Evolutionary conservation across 192 early-diverging fungal species (phyloP).

Genomic region (Geranomyces variabilis): DNA sequence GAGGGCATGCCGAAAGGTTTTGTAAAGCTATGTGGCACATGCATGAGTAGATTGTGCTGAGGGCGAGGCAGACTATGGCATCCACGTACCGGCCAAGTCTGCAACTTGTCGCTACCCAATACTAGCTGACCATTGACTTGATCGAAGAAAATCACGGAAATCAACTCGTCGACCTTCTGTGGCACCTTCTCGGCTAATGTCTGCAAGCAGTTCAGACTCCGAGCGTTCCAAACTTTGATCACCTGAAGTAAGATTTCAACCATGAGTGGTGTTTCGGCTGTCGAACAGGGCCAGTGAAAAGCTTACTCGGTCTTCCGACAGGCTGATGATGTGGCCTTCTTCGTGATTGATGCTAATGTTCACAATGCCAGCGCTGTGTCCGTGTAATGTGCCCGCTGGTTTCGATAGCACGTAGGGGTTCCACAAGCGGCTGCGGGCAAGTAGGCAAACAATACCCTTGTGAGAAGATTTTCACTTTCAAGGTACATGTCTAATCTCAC

Average conservation of each 20-base stretch:
- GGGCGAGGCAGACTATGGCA: neutral
- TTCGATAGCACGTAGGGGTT: slow-evolving; percentile 70
- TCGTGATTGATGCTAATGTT: slow-evolving; percentile 60
- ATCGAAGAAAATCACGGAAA: slow-evolving; percentile 62
- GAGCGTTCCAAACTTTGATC: slow-evolving; percentile 67
- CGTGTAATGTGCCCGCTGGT: slow-evolving; percentile 59
- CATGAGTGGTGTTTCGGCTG: slow-evolving; percentile 6
- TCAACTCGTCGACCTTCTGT: slow-evolving; percentile 60
- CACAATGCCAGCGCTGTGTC: slow-evolving; percentile 57
- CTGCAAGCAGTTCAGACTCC: slow-evolving; percentile 62
- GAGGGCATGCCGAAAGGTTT: slow-evolving; percentile 44
- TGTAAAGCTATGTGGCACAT: slow-evolving; percentile 41
- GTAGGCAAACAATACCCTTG: neutral
- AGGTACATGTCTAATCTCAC: neutral
- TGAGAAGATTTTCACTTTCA: neutral
- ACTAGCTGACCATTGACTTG: slow-evolving; percentile 52
- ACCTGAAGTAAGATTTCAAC: slow-evolving; percentile 42
- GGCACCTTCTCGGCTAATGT: slow-evolving; percentile 62
- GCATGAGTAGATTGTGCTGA: neutral
- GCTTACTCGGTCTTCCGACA: slow-evolving; percentile 61
- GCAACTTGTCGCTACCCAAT: slow-evolving; percentile 58
- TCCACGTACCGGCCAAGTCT: slow-evolving; percentile 53
- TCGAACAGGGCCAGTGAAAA: no score
- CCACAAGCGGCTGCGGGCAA: slow-evolving; percentile 57
- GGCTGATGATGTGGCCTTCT: slow-evolving; percentile 59